phyloP scores from a whole-genome alignment of 2,329 filamentous ascomycete genomes.

The Epichloe typhina region DNA sequence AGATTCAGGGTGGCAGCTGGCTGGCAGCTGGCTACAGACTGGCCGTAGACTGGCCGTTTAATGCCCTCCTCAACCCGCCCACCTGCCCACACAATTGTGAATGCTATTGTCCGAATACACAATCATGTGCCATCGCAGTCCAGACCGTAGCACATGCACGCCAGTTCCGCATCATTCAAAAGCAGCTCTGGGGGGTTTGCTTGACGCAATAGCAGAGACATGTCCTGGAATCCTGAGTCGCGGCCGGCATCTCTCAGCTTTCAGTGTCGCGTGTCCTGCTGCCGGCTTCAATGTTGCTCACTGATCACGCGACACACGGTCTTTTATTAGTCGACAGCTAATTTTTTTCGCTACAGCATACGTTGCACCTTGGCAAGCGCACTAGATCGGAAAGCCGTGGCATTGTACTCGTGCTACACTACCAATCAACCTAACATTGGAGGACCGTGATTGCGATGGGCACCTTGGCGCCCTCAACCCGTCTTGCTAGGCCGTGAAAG shows the following conservation, averaged over 20 bases:
- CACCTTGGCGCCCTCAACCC: neutral
- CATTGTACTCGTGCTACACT: neutral
- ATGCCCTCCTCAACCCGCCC: too few species aligned
- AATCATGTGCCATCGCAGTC: neutral
- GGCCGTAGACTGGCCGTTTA: too few species aligned
- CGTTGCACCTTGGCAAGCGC: too few species aligned
- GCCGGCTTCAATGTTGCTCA: neutral
- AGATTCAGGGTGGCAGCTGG: too few species aligned
- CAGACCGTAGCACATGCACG: neutral
- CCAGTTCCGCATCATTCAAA: too few species aligned
- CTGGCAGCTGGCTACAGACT: too few species aligned
- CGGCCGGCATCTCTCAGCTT: neutral
- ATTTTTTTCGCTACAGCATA: too few species aligned
- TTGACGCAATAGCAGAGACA: neutral
- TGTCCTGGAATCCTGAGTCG: neutral
- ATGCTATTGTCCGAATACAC: neutral
- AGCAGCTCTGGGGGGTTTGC: too few species aligned
- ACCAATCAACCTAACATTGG: neutral
- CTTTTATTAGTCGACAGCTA: too few species aligned
- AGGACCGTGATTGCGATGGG: neutral
- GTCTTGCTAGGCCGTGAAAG: neutral
- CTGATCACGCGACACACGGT: neutral
- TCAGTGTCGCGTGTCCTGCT: neutral
- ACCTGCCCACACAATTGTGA: too few species aligned
- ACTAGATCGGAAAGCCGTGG: too few species aligned